Evolutionary conservation across 179 eudicot genomes (phyloP).

Genomic region (Beta macrorhiza): DNA sequence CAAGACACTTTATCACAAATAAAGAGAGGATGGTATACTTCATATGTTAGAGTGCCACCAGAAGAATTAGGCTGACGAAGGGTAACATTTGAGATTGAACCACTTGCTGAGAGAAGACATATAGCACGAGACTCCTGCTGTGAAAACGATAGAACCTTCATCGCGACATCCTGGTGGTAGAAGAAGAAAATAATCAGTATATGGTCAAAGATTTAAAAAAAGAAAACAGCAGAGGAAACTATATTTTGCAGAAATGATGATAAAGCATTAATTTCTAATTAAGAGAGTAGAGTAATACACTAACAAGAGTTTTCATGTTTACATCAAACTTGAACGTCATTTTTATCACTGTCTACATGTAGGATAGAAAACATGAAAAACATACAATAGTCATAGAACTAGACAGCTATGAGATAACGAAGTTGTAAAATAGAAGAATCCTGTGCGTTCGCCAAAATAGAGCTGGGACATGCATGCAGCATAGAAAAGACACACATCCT

Average conservation of each 20-base stretch:
- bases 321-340: neutral
- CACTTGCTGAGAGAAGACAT: constrained; percentile 81
- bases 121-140: constrained; percentile 85
- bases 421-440: no score
- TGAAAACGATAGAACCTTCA: constrained; percentile 80
- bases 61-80: constrained; percentile 81
- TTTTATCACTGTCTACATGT: neutral
- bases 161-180: constrained; percentile 64
- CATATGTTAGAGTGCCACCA: constrained; percentile 91
- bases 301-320: neutral
- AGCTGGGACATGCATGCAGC: neutral
- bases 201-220: neutral
- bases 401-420: no score
- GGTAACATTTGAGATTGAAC: constrained; percentile 80
- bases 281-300: no score
- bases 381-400: no score
- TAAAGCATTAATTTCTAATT: neutral
- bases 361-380: neutral
- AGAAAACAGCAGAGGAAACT: neutral
- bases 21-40: constrained; percentile 44
- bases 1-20: neutral
- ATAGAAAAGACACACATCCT: neutral
- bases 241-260: neutral
- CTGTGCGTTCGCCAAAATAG: neutral
- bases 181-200: constrained; percentile 12